Conservation (phyloP, 2,329 filamentous ascomycete genomes). For the Colletotrichum orbiculare region DNA sequence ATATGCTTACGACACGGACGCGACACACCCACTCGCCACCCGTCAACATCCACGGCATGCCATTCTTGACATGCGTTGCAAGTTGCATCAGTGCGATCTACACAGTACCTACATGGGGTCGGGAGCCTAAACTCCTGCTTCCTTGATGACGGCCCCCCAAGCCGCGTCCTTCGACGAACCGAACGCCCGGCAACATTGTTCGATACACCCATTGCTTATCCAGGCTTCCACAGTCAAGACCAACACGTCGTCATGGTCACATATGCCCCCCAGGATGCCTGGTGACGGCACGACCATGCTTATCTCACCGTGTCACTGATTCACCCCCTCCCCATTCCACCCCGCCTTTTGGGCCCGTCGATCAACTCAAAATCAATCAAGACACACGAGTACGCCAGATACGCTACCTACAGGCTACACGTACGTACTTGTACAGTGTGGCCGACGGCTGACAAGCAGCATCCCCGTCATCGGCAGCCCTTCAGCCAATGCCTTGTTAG, state of each 20-base stretch:
- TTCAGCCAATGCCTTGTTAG: constrained; percentile 1
- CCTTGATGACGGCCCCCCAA: constrained; percentile 23
- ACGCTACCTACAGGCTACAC: not conserved
- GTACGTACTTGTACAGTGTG: not conserved
- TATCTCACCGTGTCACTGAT: constrained; percentile 4
- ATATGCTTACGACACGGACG: not conserved
- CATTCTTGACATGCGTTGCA: not conserved
- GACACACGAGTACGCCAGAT: not conserved
- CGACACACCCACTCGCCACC: not conserved
- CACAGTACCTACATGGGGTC: constrained; percentile 7
- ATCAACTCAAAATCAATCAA: not conserved
- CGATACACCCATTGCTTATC: too few species aligned
- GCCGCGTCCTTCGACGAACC: constrained; percentile 29
- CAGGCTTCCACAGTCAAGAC: too few species aligned
- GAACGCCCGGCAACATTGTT: too few species aligned
- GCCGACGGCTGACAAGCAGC: constrained; percentile 17
- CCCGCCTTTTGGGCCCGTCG: constrained; percentile 9
- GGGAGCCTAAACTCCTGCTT: constrained; percentile 35
- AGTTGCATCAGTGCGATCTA: constrained; percentile 7
- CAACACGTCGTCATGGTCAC: too few species aligned
- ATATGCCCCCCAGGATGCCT: not conserved
- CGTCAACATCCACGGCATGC: constrained; percentile 1
- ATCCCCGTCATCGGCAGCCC: constrained; percentile 16
- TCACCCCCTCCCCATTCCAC: not conserved
- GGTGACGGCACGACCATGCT: constrained; percentile 2